phyloP scores from a whole-genome alignment of 2,329 filamentous ascomycete species.

The Claviceps africana region DNA sequence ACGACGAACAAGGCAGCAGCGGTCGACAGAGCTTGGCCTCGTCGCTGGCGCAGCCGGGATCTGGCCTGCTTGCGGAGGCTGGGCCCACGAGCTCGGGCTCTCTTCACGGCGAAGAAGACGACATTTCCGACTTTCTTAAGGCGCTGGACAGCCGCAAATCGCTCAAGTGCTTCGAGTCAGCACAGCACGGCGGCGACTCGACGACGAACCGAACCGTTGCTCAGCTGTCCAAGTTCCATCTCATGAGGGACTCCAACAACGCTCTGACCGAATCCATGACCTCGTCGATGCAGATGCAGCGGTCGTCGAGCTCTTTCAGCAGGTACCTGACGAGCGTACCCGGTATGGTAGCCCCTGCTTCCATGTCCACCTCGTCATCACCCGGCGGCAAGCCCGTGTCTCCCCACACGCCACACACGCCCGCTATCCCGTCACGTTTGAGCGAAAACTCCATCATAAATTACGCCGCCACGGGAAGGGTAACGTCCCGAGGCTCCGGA shows the following conservation, averaged over 20 bases:
- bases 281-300: constrained; percentile 71
- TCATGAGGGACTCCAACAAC: constrained; percentile 79
- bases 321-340: constrained; percentile 45
- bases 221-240: constrained; percentile 71
- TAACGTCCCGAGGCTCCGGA: constrained; percentile 15
- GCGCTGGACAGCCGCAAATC: constrained; percentile 78
- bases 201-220: constrained; percentile 63
- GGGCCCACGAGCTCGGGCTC: constrained; percentile 54
- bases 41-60: constrained; percentile 58
- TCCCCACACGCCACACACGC: constrained; percentile 82
- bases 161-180: constrained; percentile 60
- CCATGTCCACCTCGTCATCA: constrained; percentile 73
- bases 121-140: constrained; percentile 87
- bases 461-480: constrained; percentile 17
- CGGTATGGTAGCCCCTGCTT: constrained; percentile 57
- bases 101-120: constrained; percentile 67
- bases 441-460: constrained; percentile 68
- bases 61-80: constrained; percentile 60
- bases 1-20: constrained; percentile 67
- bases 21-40: constrained; percentile 64
- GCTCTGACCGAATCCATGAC: constrained; percentile 86
- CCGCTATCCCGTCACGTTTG: constrained; percentile 82
- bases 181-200: constrained; percentile 52
- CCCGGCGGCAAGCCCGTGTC: constrained; percentile 81
- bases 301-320: constrained; percentile 63